Evolutionary conservation across 164 flowering plant genomes (phyloP).

Genomic region (Umbilicus rupestris): DNA sequence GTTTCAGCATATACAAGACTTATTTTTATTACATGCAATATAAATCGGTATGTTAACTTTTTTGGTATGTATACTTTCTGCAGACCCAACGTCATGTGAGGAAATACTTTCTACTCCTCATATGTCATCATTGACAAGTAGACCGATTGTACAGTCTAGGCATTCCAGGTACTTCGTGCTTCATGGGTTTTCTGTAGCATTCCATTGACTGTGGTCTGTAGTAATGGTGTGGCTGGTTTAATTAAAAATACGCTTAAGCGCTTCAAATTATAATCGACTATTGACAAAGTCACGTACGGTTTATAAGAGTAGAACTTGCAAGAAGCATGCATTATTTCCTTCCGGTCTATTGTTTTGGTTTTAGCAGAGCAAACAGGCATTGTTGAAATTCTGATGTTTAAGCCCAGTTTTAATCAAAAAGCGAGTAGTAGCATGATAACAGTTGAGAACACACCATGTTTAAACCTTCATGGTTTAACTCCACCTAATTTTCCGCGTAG

Average conservation of each 20-base stretch:
- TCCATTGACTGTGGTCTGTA: neutral
- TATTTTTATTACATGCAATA: neutral
- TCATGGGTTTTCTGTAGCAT: neutral
- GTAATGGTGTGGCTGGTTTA: neutral
- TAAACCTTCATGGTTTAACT: neutral
- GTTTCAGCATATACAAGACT: neutral
- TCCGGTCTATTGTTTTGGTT: too few species aligned
- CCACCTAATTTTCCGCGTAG: neutral
- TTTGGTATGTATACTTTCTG: constrained; percentile 5
- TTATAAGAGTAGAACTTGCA: neutral
- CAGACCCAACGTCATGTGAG: constrained; percentile 46
- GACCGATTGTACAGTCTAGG: constrained; percentile 32
- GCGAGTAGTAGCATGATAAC: neutral
- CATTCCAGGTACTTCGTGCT: constrained; percentile 41
- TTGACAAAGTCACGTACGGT: neutral
- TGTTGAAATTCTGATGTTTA: neutral
- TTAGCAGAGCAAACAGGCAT: neutral
- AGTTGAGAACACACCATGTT: neutral
- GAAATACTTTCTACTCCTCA: constrained; percentile 43
- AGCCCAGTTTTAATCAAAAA: neutral
- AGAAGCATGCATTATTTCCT: too few species aligned
- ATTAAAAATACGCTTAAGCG: neutral
- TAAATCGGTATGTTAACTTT: neutral
- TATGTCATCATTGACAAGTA: constrained; percentile 19
- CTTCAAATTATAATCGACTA: neutral